Evolutionary conservation across 495 filamentous ascomycete genomes (phyloP).

Genomic region (Astrothelium macrocarpum): DNA sequence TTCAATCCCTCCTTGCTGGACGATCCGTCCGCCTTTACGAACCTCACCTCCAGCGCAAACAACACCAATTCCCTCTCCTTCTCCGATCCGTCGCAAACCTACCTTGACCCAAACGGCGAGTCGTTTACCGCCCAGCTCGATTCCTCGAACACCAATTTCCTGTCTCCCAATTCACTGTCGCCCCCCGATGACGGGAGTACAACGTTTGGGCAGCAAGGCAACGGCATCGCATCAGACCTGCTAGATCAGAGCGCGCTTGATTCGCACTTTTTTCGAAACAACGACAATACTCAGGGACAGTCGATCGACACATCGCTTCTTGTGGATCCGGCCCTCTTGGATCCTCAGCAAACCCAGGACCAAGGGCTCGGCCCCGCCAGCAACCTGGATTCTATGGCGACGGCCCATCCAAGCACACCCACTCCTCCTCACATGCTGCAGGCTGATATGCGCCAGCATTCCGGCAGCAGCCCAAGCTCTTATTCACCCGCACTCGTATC

Average conservation of each 20-base stretch:
- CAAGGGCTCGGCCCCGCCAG: slow-evolving; percentile 53
- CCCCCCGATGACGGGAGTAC: slow-evolving; percentile 16
- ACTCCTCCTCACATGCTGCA: slow-evolving; percentile 64
- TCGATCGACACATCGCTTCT: slow-evolving; percentile 30
- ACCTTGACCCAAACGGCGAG: slow-evolving; percentile 12
- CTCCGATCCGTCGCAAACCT: slow-evolving; percentile 6
- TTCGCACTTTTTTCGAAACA: slow-evolving; percentile 22
- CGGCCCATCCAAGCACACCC: slow-evolving; percentile 57
- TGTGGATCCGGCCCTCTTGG: slow-evolving; percentile 16
- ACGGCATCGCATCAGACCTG: slow-evolving; percentile 21
- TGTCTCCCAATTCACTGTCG: slow-evolving; percentile 9
- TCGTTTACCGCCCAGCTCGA: slow-evolving; percentile 9
- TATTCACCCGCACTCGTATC: slow-evolving; percentile 47
- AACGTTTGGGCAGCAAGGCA: slow-evolving; percentile 27
- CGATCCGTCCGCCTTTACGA: slow-evolving; percentile 8
- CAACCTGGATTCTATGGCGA: slow-evolving; percentile 50
- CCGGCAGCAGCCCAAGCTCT: slow-evolving; percentile 26
- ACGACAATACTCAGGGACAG: slow-evolving; percentile 21
- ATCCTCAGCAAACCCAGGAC: slow-evolving; percentile 26
- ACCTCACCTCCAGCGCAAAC: slow-evolving; percentile 16
- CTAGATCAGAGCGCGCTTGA: slow-evolving; percentile 23
- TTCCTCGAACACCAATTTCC: slow-evolving; percentile 6
- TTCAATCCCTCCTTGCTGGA: slow-evolving; percentile 23
- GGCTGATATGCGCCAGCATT: slow-evolving; percentile 40
- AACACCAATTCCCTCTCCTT: slow-evolving; percentile 12